Conservation (phyloP, 768 basidiomycete species). For the Pleurotus giganteus region DNA sequence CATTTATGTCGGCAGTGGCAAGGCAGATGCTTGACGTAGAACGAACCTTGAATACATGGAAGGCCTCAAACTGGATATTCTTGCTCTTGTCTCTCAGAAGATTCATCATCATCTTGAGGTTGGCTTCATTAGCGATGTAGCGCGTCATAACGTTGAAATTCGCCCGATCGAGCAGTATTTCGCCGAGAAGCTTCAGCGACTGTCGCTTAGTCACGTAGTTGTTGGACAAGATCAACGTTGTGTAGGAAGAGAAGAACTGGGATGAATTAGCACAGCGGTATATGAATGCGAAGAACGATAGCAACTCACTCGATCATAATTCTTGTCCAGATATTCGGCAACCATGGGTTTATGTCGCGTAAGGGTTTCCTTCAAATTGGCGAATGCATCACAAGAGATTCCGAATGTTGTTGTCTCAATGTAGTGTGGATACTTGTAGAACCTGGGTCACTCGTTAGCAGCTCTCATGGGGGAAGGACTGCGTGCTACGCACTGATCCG, state of each 20-base stretch:
- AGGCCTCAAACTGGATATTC: constrained; percentile 99
- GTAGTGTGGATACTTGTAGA: constrained; percentile 94
- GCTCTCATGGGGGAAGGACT: not conserved
- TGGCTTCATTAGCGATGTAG: constrained; percentile 93
- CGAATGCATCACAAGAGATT: constrained; percentile 96
- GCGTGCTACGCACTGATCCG: constrained; percentile 77
- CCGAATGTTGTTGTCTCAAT: constrained; percentile 98
- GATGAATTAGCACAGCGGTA: not conserved
- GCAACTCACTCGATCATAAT: constrained; percentile 84
- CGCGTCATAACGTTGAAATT: constrained; percentile 99
- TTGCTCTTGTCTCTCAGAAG: constrained; percentile 96
- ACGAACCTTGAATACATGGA: constrained; percentile 98
- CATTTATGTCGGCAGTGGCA: not conserved
- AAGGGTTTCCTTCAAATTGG: constrained; percentile 95
- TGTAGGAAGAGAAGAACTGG: constrained; percentile 96
- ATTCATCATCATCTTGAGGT: constrained; percentile 99
- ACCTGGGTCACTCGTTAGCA: constrained; percentile 44
- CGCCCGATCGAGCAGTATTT: constrained; percentile 95
- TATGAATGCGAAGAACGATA: not conserved
- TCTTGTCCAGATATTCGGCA: constrained; percentile 92
- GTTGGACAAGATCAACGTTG: constrained; percentile 84
- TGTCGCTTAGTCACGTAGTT: constrained; percentile 99
- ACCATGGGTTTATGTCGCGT: constrained; percentile 99
- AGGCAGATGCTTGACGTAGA: not conserved
- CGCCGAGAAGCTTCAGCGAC: constrained; percentile 95